phyloP scores from a whole-genome alignment of 305 asterid genomes.

The Fraxinus albicans region DNA sequence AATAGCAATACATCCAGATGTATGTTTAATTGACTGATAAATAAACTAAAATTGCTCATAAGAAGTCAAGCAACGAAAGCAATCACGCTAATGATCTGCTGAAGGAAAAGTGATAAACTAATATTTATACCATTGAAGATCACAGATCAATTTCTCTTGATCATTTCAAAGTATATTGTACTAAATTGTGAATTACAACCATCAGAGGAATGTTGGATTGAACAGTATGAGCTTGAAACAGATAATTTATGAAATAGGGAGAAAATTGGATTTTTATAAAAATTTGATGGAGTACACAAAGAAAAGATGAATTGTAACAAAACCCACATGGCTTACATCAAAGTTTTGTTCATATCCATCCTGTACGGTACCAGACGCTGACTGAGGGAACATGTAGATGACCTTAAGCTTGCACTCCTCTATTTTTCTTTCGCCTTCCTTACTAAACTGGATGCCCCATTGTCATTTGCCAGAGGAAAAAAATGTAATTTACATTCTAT shows the following conservation, averaged over 20 bases:
- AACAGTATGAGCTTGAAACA: background rate
- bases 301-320: conserved; percentile 1
- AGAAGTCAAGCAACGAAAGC: background rate
- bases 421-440: conserved; percentile 51
- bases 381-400: conserved; percentile 42
- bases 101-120: background rate
- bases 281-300: background rate
- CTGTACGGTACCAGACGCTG: conserved; percentile 31
- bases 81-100: background rate
- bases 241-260: background rate
- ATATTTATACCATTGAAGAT: background rate
- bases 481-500: background rate
- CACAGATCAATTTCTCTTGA: background rate
- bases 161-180: background rate
- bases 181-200: background rate
- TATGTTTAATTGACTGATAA: background rate
- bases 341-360: conserved; percentile 30
- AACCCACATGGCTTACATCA: conserved; percentile 45
- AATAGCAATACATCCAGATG: background rate
- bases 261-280: background rate
- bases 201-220: background rate
- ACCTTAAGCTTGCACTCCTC: conserved; percentile 81
- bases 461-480: background rate
- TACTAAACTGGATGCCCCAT: conserved; percentile 51
- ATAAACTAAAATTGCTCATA: background rate